Conservation (phyloP, 1,139 yeast genomes). For the Trichomonascaceae sp. region DNA sequence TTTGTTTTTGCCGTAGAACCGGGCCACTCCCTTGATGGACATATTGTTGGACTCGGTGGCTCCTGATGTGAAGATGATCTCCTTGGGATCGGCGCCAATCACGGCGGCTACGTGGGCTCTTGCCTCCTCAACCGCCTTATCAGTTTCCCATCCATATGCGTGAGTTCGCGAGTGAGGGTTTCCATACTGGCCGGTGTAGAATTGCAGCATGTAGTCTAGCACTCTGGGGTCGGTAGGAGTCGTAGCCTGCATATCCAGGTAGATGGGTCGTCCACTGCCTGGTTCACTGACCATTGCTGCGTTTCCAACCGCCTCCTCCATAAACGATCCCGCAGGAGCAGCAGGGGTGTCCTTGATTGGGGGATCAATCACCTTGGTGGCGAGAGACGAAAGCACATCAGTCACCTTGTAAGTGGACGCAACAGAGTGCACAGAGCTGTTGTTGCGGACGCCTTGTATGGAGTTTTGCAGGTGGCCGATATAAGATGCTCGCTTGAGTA, state of each 20-base stretch:
- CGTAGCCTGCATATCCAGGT: constrained; percentile 93
- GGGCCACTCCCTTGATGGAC: constrained; percentile 89
- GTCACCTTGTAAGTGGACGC: constrained; percentile 11
- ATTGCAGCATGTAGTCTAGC: constrained; percentile 82
- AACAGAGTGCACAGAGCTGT: not conserved
- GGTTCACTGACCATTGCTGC: constrained; percentile 4
- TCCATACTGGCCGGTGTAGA: constrained; percentile 88
- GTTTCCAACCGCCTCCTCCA: constrained; percentile 11
- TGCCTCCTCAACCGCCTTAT: constrained; percentile 78
- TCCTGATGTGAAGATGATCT: constrained; percentile 91
- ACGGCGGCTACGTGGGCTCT: constrained; percentile 69
- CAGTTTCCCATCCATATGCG: constrained; percentile 99
- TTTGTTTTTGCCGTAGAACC: constrained; percentile 81
- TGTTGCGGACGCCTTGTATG: too few relatives aligned
- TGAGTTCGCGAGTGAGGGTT: constrained; percentile 97
- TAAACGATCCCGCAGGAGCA: constrained; percentile 17
- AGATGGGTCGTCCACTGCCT: constrained; percentile 53
- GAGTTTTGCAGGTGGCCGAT: too few relatives aligned
- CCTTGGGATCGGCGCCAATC: constrained; percentile 91
- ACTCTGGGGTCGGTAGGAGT: constrained; percentile 98
- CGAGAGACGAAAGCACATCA: constrained; percentile 8
- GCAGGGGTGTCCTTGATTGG: constrained; percentile 8
- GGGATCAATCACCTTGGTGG: constrained; percentile 6
- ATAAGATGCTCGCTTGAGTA: too few relatives aligned
- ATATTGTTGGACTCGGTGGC: constrained; percentile 96